A percentile compares a stretch with the other conserved stretches of the same genome.
phyloP scores from a whole-genome alignment of 225 moss, liverwort and hornwort species.

The Antitrichia curtipendula region DNA sequence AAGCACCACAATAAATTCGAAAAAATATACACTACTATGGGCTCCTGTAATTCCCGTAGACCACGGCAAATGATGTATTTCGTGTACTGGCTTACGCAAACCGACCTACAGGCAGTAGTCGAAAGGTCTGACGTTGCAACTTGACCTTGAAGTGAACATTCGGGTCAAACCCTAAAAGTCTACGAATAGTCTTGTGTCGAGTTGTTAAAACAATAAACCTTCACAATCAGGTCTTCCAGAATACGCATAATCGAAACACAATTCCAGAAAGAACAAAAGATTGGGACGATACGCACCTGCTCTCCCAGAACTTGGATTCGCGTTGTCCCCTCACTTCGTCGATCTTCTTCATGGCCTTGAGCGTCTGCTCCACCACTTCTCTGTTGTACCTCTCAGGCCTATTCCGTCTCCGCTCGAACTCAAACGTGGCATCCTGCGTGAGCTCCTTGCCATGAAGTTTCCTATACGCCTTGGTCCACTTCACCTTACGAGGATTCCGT shows the following conservation, averaged over 20 bases:
- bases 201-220: not conserved
- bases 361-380: constrained; percentile 68
- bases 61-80: not conserved
- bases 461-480: constrained; percentile 88
- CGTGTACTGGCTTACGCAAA: not conserved
- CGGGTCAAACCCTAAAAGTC: not conserved
- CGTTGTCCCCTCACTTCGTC: constrained; percentile 78
- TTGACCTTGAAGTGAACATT: not conserved
- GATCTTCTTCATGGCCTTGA: constrained; percentile 91
- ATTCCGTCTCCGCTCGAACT: constrained; percentile 81
- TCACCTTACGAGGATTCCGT: constrained; percentile 89
- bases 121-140: not conserved
- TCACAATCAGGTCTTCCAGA: not conserved
- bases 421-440: constrained; percentile 75
- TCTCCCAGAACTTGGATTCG: constrained; percentile 90
- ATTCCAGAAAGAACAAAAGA: not conserved
- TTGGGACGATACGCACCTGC: constrained; percentile 26
- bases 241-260: not conserved
- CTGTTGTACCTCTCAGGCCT: constrained; percentile 88
- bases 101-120: not conserved
- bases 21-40: not conserved
- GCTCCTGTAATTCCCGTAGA: not conserved
- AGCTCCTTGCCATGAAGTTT: constrained; percentile 88
- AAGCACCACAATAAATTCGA: not conserved
- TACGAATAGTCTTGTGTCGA: not conserved